phyloP scores from a whole-genome alignment of 441 rosid species.

The Adansonia grandidieri region DNA sequence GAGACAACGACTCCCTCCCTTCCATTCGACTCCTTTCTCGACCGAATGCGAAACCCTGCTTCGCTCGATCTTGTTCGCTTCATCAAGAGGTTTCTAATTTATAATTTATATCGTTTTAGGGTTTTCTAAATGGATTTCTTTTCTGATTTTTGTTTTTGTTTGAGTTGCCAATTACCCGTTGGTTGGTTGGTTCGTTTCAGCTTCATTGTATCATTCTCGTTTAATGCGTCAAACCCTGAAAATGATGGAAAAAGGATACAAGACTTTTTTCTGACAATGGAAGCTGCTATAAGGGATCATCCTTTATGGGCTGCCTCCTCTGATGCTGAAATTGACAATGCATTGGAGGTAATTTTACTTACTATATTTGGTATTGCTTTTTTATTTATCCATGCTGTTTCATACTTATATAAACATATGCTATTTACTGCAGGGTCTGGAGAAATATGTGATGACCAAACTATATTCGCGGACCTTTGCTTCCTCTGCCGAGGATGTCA shows the following conservation, averaged over 20 bases:
- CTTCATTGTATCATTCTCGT: conserved; percentile 61
- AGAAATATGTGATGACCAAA: conserved; percentile 64
- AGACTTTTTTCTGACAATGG: conserved; percentile 53
- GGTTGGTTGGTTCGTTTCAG: conserved; percentile 35
- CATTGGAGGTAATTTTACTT: conserved; percentile 48
- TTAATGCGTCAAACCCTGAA: conserved; percentile 48
- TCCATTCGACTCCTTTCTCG: conserved; percentile 50
- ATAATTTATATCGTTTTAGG: not conserved
- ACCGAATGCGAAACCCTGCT: conserved; percentile 55
- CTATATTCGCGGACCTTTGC: conserved; percentile 53
- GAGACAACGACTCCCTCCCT: conserved; percentile 29
- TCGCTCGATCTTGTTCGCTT: conserved; percentile 62
- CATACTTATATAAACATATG: not conserved
- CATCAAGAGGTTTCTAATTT: conserved; percentile 52
- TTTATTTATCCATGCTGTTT: conserved; percentile 1
- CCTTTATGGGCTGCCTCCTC: conserved; percentile 52
- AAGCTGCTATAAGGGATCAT: conserved; percentile 48
- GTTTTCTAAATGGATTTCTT: not conserved
- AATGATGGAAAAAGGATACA: conserved; percentile 53
- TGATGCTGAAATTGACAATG: conserved; percentile 47
- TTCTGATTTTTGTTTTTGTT: not conserved
- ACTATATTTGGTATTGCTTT: not conserved
- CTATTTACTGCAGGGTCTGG: conserved; percentile 50
- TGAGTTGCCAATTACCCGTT: not conserved
- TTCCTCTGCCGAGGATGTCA: conserved; percentile 47